Conservation (phyloP, 495 filamentous ascomycete genomes). For the Trichoderma reesei region DNA sequence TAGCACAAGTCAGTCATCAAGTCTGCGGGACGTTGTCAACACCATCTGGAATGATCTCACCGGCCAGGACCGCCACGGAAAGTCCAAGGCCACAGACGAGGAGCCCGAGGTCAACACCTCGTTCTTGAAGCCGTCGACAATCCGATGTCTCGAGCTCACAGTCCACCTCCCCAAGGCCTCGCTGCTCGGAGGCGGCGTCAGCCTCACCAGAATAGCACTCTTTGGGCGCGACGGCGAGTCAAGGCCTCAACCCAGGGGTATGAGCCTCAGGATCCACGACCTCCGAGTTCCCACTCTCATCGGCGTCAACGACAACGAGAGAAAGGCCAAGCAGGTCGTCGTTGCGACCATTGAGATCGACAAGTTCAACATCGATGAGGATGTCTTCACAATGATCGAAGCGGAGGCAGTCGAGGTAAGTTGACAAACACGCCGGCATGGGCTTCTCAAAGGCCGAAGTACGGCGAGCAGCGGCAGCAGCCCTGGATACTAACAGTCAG, state of each 20-base stretch:
- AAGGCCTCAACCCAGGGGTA: not conserved
- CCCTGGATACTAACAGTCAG: not conserved
- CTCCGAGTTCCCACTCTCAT: constrained; percentile 49
- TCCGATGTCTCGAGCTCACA: constrained; percentile 30
- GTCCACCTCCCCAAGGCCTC: constrained; percentile 43
- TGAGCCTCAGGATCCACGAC: constrained; percentile 28
- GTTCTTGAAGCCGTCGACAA: constrained; percentile 19
- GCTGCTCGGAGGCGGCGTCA: constrained; percentile 38
- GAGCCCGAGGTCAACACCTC: constrained; percentile 9
- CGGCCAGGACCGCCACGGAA: not conserved
- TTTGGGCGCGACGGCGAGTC: constrained; percentile 16
- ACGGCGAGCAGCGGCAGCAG: not conserved
- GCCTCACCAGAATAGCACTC: constrained; percentile 28
- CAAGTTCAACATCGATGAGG: constrained; percentile 22
- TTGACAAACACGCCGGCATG: not conserved
- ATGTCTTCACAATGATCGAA: constrained; percentile 41
- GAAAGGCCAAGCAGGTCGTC: constrained; percentile 47
- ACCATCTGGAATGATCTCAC: not conserved
- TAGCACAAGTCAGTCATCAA: not conserved
- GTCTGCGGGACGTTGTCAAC: not conserved
- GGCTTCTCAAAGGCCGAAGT: not conserved
- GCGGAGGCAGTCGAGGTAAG: constrained; percentile 40
- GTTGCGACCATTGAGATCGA: constrained; percentile 46
- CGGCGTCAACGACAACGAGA: constrained; percentile 52
- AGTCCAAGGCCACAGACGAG: not conserved